These are phyloP conservation scores for Rhizoclosmatium sp. DNA, from an alignment of 192 early-diverging fungal species.

Conservation along the genomic window DNA sequence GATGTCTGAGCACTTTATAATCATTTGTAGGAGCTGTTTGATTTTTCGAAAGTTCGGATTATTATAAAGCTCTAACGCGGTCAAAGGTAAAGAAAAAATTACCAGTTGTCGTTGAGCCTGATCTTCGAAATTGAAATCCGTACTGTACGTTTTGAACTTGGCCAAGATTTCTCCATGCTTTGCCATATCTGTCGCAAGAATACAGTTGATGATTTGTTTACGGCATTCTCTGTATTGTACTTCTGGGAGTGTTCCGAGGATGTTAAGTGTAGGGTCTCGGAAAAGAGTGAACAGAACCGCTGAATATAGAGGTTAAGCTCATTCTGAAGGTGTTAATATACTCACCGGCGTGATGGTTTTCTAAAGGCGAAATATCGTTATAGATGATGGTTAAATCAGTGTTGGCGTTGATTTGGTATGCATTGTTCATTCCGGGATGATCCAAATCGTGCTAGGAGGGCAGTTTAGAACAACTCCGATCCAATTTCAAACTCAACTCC, in stretches of 20 bases:
- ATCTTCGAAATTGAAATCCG: constrained; percentile 53
- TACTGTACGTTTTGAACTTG: constrained; percentile 47
- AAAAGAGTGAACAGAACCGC: constrained; percentile 54
- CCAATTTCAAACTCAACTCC: constrained; percentile 41
- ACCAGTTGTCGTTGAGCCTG: constrained; percentile 51
- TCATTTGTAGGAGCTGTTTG: constrained; percentile 57
- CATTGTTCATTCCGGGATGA: constrained; percentile 59
- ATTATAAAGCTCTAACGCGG: neutral
- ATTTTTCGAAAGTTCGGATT: neutral
- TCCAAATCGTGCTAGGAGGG: constrained; percentile 41
- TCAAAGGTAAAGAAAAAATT: constrained; percentile 14
- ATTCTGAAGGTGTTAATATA: neutral
- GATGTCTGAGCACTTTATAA: constrained; percentile 66
- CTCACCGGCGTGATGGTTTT: constrained; percentile 62
- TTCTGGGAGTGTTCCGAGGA: constrained; percentile 37
- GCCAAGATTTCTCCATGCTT: constrained; percentile 57
- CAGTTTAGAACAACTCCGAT: neutral
- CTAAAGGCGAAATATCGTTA: constrained; percentile 57
- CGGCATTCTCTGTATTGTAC: constrained; percentile 45
- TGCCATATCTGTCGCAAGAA: constrained; percentile 61
- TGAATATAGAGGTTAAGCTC: neutral
- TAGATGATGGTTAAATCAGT: constrained; percentile 61
- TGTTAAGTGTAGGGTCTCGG: constrained; percentile 33
- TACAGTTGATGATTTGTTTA: constrained; percentile 58
- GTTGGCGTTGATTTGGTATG: constrained; percentile 61